Evolutionary conservation across 768 basidiomycete species (phyloP), one percentile per base, ranked within the genome.

Genomic region (Daedaleopsis sinensis): DNA sequence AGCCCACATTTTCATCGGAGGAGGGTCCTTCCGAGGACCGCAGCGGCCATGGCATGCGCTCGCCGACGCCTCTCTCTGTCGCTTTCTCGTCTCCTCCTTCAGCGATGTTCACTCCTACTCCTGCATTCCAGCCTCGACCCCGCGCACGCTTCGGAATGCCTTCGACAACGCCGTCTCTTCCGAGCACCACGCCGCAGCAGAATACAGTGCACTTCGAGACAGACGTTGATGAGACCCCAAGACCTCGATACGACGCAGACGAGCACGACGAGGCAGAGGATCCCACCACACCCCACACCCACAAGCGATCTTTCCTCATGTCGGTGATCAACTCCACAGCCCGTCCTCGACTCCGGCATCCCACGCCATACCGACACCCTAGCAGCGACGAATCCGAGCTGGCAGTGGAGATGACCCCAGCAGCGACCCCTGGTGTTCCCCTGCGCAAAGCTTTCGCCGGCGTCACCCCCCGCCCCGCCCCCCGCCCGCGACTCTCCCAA

Each of bases 311-410:
- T 1, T 94, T 95, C 77, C 82, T 95, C 13, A 82, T 95, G 42
- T 87, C 86, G 10, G 89, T 94, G 9, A 90, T 95, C 70, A 89
- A 93, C 68, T 92, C 92, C 6, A 91, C 88, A 1, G 78, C 89
- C 5, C 86, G 91, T 36, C 91, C 92, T 0, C 83, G 88, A 10
- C 78, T 93, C 69, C 81, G 83, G 69, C 73, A 83, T 66, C 80
- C 84, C 21, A 86, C 91, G 15, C 85, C 90, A 42, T 82, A 88
- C 74, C 84, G 86, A 0, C 77, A 78, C 55, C 66, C 68, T 44
- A 46, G 39, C 1, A 48, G 35, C 12, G 61, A 57, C 39, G 58
- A 48, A 35, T 64, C 65, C 6, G 63, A 64, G 37, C 43, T 57
- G 10, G 57, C 62, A 5, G 52, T 47, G 12, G 24, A 55, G 35